Evolutionary conservation across 2,329 filamentous ascomycete genomes (phyloP).

Genomic region (Colletotrichum sojae): DNA sequence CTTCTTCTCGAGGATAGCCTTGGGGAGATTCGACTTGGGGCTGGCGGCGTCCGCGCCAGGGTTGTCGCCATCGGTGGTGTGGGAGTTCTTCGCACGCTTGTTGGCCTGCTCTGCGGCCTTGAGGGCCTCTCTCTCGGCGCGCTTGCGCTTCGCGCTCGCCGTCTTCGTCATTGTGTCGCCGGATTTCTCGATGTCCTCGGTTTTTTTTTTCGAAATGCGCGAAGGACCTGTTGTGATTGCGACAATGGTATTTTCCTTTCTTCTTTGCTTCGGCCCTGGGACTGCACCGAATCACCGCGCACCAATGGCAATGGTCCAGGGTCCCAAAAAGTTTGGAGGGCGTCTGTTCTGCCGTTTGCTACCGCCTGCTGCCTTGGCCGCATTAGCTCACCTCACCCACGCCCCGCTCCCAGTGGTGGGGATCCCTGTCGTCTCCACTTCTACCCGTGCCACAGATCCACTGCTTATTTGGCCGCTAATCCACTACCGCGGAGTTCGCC

Average conservation of each 20-base stretch:
- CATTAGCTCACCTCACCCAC: constrained; percentile 35
- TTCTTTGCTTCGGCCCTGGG: background rate
- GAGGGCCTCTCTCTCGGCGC: constrained; percentile 42
- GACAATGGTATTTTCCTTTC: constrained; percentile 2
- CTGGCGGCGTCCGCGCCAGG: constrained; percentile 10
- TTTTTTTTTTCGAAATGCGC: too few species aligned
- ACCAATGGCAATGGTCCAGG: constrained; percentile 25
- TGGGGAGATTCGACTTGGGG: constrained; percentile 41
- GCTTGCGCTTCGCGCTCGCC: constrained; percentile 42
- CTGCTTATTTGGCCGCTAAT: background rate
- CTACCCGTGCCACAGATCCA: constrained; percentile 32
- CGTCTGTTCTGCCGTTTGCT: constrained; percentile 33
- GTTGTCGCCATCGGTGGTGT: constrained; percentile 43
- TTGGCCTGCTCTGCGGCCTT: constrained; percentile 36
- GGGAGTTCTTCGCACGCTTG: constrained; percentile 48
- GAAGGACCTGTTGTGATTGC: background rate
- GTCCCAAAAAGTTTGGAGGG: constrained; percentile 38
- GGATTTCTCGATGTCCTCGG: too few species aligned
- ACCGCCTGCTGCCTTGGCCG: constrained; percentile 27
- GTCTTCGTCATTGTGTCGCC: constrained; percentile 39
- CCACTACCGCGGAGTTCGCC: background rate
- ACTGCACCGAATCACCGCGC: constrained; percentile 2
- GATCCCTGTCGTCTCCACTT: constrained; percentile 26
- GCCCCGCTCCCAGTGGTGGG: constrained; percentile 20
- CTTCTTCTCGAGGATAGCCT: constrained; percentile 51